phyloP scores from a whole-genome alignment of 2,329 filamentous ascomycete genomes.

The Fusarium fracticaudum region DNA sequence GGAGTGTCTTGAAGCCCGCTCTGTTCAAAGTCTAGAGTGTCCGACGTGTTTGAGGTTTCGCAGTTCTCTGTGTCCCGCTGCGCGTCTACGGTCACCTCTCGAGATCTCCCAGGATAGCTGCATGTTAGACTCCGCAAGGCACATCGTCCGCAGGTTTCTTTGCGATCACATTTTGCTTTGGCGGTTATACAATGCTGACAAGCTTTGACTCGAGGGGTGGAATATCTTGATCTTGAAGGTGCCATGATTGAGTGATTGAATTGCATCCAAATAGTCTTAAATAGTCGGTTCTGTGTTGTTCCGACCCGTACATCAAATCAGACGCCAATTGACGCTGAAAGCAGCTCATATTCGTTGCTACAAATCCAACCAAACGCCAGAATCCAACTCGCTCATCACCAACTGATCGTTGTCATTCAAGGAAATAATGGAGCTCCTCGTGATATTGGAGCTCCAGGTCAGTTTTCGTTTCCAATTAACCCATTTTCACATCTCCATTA shows the following conservation, averaged over 20 bases:
- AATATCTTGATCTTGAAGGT: conserved; percentile 41
- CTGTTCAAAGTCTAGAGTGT: background rate
- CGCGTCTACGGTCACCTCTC: background rate
- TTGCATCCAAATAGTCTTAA: background rate
- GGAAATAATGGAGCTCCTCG: conserved; percentile 11
- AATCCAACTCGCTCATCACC: conserved; percentile 5
- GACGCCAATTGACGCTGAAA: background rate
- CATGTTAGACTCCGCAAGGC: conserved; percentile 43
- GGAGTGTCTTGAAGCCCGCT: background rate
- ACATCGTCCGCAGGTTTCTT: conserved; percentile 48
- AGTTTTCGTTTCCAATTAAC: conserved; percentile 27
- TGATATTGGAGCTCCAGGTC: conserved; percentile 10
- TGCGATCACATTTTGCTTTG: conserved; percentile 54
- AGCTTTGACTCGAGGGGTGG: conserved; percentile 52
- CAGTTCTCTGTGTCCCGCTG: background rate
- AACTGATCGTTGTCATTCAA: conserved; percentile 3
- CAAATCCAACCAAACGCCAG: conserved; percentile 28
- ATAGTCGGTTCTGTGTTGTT: background rate
- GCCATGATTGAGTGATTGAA: background rate
- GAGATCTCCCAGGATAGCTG: conserved; percentile 37
- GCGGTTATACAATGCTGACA: conserved; percentile 50
- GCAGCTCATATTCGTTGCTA: conserved; percentile 29
- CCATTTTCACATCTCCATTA: conserved; percentile 45
- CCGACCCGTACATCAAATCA: background rate
- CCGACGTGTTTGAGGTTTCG: background rate